These are phyloP conservation scores for Yarrowia divulgata DNA, from an alignment of 805 yeast species.

Conservation along the genomic window DNA sequence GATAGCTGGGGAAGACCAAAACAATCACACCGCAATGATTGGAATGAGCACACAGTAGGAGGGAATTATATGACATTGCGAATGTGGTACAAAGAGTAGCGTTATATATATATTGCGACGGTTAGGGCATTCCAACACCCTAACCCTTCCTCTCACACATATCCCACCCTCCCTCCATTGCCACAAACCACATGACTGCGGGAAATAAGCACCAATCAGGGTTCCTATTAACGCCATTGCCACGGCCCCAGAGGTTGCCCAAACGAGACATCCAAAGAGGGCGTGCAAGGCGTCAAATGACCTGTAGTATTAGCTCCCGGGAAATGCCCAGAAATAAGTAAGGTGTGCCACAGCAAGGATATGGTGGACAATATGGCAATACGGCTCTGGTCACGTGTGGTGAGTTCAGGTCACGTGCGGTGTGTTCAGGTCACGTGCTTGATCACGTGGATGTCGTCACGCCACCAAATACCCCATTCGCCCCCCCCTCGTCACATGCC, in stretches of 20 bases:
- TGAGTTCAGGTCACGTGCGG: no score
- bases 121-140: no score
- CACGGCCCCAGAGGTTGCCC: slow-evolving; percentile 9
- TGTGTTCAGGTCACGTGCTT: neutral
- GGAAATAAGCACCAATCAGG: slow-evolving; percentile 33
- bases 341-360: no score
- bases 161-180: neutral
- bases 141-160: neutral
- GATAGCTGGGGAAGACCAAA: slow-evolving; percentile 37
- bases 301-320: slow-evolving; percentile 18
- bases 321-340: neutral
- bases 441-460: neutral
- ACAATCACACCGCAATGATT: slow-evolving; percentile 4
- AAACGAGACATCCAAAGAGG: slow-evolving; percentile 7
- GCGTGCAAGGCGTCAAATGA: slow-evolving; percentile 3
- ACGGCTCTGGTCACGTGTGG: no score
- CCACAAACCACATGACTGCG: slow-evolving; percentile 12
- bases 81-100: no score
- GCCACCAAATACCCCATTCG: no score
- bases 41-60: no score
- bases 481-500: slow-evolving; percentile 5
- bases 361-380: no score
- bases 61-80: no score
- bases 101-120: no score
- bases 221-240: slow-evolving; percentile 21